Conservation (phyloP, 1,284 basidiomycete species). For the Cutaneotrichosporon cutaneum region DNA sequence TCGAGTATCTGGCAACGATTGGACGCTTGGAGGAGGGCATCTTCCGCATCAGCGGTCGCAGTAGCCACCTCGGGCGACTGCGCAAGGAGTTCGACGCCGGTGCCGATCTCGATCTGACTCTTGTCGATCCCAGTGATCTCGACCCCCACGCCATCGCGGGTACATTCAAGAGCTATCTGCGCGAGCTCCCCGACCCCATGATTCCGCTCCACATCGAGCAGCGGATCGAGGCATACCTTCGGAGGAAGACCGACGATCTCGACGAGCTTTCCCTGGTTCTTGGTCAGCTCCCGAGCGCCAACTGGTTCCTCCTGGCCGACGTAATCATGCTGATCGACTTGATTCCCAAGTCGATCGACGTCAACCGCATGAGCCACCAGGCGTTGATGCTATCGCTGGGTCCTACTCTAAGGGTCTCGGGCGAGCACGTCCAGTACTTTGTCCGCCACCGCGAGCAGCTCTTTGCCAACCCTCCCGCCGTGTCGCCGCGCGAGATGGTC, state of each 20-base stretch:
- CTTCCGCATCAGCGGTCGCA: conserved; percentile 53
- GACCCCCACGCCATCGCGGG: conserved; percentile 91
- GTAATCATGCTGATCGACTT: conserved; percentile 47
- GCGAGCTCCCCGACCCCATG: conserved; percentile 70
- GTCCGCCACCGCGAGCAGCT: conserved; percentile 34
- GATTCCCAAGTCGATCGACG: conserved; percentile 37
- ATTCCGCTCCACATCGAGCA: conserved; percentile 67
- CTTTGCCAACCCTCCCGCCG: conserved; percentile 38
- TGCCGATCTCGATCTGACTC: conserved; percentile 76
- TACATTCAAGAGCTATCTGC: conserved; percentile 57
- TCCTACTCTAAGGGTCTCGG: conserved; percentile 45
- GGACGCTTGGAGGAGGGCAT: conserved; percentile 54
- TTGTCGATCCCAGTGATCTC: conserved; percentile 73
- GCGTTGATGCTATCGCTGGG: conserved; percentile 48
- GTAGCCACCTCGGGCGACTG: conserved; percentile 66
- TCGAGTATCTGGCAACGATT: conserved; percentile 53
- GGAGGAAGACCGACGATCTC: conserved; percentile 14
- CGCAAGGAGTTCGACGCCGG: conserved; percentile 80
- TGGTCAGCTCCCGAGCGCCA: conserved; percentile 40
- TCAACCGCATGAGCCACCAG: conserved; percentile 50
- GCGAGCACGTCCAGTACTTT: conserved; percentile 38
- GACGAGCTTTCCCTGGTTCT: conserved; percentile 34
- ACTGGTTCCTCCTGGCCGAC: conserved; percentile 53
- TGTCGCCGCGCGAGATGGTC: conserved; percentile 34
- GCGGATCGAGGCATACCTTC: conserved; percentile 63